A percentile compares a stretch with the other conserved stretches of the same genome.
phyloP scores from a whole-genome alignment of 306 rosid genomes.

The Pterocarpus santalinus region DNA sequence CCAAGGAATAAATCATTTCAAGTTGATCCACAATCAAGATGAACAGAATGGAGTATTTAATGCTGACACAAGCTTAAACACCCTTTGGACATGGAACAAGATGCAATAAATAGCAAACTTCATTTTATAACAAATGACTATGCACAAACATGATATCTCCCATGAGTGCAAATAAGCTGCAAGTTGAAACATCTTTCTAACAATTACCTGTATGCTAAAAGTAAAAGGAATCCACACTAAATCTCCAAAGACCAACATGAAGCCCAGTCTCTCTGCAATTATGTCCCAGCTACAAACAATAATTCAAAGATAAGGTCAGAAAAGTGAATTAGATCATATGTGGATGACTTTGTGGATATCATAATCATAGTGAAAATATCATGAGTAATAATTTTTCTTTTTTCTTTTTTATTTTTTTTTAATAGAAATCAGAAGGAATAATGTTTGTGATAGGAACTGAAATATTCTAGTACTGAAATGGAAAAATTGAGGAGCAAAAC shows the following conservation, averaged over 20 bases:
- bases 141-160: slow-evolving; percentile 5
- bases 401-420: too few species aligned
- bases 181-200: slow-evolving; percentile 21
- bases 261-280: slow-evolving; percentile 95
- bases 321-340: slow-evolving; percentile 14
- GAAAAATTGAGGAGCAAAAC: too few species aligned
- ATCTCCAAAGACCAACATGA: slow-evolving; percentile 98
- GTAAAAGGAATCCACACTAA: slow-evolving; percentile 98
- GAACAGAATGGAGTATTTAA: slow-evolving; percentile 1
- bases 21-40: neutral
- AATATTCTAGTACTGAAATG: too few species aligned
- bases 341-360: slow-evolving; percentile 30
- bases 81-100: slow-evolving; percentile 2
- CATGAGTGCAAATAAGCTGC: slow-evolving; percentile 16
- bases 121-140: slow-evolving; percentile 15
- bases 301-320: slow-evolving; percentile 27
- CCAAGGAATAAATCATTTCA: neutral
- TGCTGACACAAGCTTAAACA: neutral
- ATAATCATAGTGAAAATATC: neutral
- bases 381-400: neutral
- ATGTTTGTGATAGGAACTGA: neutral
- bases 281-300: slow-evolving; percentile 86
- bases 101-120: neutral
- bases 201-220: slow-evolving; percentile 85
- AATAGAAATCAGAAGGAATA: slow-evolving; percentile 15